Evolutionary conservation across 768 basidiomycete genomes (phyloP).

Genomic region (Lactarius akahatsu): DNA sequence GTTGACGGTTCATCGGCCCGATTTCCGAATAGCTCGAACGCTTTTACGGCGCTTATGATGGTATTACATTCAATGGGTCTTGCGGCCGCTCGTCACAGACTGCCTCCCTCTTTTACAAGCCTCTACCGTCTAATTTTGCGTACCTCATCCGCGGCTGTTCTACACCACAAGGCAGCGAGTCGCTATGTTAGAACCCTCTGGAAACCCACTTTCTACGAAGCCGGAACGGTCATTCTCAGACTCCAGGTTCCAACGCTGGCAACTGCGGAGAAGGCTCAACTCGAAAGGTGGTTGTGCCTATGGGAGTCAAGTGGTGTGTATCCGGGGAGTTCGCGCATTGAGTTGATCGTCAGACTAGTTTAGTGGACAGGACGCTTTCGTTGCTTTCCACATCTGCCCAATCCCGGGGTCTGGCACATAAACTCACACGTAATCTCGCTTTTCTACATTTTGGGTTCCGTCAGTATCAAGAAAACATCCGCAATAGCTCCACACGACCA

Average conservation of each 20-base stretch:
- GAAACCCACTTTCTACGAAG: slow-evolving; percentile 26
- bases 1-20: neutral
- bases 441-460: slow-evolving; percentile 41
- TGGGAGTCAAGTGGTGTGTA: slow-evolving; percentile 27
- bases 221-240: slow-evolving; percentile 17
- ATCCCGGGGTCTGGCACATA: slow-evolving; percentile 62
- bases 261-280: slow-evolving; percentile 10
- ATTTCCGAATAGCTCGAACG: neutral
- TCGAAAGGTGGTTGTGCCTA: slow-evolving; percentile 19
- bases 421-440: slow-evolving; percentile 54
- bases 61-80: neutral
- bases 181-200: slow-evolving; percentile 22
- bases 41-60: neutral
- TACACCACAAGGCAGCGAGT: slow-evolving; percentile 24
- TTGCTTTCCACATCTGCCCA: slow-evolving; percentile 61
- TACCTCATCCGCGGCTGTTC: slow-evolving; percentile 23
- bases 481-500: slow-evolving; percentile 24
- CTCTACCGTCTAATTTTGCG: slow-evolving; percentile 27
- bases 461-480: slow-evolving; percentile 2
- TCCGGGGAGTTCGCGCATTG: neutral
- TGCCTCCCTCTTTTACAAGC: slow-evolving; percentile 26
- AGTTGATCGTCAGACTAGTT: neutral
- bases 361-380: slow-evolving; percentile 69
- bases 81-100: neutral
- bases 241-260: slow-evolving; percentile 9